A percentile compares a stretch with the other conserved stretches of the same genome.
phyloP scores from a whole-genome alignment of 73 alveolate species.

The Tetrahymena malaccensis region DNA sequence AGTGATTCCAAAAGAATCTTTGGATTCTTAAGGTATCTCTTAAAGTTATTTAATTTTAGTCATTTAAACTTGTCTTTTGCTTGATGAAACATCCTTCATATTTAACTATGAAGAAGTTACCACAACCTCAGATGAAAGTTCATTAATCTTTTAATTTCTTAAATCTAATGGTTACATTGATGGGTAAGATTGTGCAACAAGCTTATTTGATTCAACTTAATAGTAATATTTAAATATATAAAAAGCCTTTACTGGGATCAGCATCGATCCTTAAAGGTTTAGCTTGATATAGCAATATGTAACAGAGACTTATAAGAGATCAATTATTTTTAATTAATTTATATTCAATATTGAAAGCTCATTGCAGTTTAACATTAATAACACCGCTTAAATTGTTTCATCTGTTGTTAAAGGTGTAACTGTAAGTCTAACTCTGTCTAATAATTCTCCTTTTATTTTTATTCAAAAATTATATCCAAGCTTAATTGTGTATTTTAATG shows the following conservation, averaged over 20 bases:
- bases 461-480: background rate
- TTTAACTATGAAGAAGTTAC: background rate
- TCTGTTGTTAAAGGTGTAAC: background rate
- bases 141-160: background rate
- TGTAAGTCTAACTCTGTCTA: background rate
- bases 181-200: background rate
- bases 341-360: background rate
- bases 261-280: background rate
- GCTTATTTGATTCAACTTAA: background rate
- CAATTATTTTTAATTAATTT: background rate
- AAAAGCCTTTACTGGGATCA: background rate
- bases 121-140: background rate
- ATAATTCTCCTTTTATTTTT: background rate
- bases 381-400: background rate
- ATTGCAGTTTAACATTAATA: background rate
- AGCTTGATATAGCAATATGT: background rate
- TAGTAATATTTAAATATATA: background rate
- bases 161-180: background rate
- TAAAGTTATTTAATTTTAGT: background rate
- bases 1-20: background rate
- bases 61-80: background rate
- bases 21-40: background rate
- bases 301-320: background rate
- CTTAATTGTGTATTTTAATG: background rate
- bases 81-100: background rate